Evolutionary conservation across 1,139 yeast genomes (phyloP), one percentile per base, ranked within the genome.

Genomic region (Candida neerlandica): DNA sequence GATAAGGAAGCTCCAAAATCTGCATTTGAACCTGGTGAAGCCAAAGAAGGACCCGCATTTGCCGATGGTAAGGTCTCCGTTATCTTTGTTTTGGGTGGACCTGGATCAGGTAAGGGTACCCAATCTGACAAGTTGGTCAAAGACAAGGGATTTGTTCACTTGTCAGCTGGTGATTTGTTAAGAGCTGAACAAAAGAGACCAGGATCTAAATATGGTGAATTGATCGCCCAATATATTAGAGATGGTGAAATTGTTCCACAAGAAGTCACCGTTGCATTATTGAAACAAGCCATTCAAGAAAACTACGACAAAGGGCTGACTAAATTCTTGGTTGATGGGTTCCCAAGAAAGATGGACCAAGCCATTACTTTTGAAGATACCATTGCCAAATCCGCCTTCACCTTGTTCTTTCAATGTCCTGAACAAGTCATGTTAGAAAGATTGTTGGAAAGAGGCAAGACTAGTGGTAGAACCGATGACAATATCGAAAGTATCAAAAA

Each of bases 341-440:
- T 94, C 81, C 99, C 99, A 38, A 81, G 99, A 66, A 90, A 92
- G 67, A 92, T 94, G 97, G 99, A 94, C 71, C 99, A 94, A 73
- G 98, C 98, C 0, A 55, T 88, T 45, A 88, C 94, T 32, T 94
- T 94, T 66, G 99, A 94, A 71, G 82, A 87, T 49, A 78, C 84
- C 54, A 84, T 94, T 44, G 92, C 89, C 44, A 82, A 78, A 49
- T 83, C 94, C 46, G 77, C 88, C 42, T 84, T 91, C 70, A 88
- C 96, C 1, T 77, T 94, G 52, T 94, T 89, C 75, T 94, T 94
- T 64, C 96, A 92, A 59, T 94, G 99, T 68, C 96, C 97, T 4
- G 98, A 94, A 70, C 69, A 73, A 46, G 89, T 89, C 49, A 92
- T 94, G 98, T 78, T 91, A 58, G 71, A 81, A 56, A 84, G 99